Evolutionary conservation across 306 rosid genomes (phyloP), one percentile per base, ranked within the genome.

Genomic region (Trifolium pratense): DNA sequence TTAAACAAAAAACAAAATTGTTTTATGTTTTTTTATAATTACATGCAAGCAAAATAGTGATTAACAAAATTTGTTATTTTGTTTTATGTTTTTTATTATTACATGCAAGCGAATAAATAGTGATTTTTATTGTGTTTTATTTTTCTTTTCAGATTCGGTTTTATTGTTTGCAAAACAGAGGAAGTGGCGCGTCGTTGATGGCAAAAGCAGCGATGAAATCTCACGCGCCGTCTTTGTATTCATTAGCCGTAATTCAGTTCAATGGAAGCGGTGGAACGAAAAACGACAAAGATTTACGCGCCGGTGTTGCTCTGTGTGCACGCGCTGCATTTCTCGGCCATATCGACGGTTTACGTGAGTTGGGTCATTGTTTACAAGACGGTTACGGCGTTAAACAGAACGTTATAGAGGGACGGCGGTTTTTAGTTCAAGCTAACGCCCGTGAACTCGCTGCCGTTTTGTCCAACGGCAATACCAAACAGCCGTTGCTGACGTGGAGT

Each of bases 281-380:
- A 46, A 91, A 75, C 81, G 97, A 93, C 68, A 93, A 93, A 71
- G 92, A 91, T 73, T 88, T 93, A 9, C 74, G 94, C 0, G 97
- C 97, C 7, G 98, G 98, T 0, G 97, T 93, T 2, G 94, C 98
- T 5, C 79, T 93, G 0, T 93, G 97, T 17, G 96, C 98, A 10
- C 96, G 98, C 53, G 98, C 98, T 0, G 97, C 98, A 0, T 93
- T 89, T 51, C 92, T 93, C 0, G 96, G 96, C 12, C 98, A 93
- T 71, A 77, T 93, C 71, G 98, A 93, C 75, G 97, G 96, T 43
- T 86, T 93, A 0, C 81, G 98, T 0, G 98, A 93, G 78, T 87
- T 93, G 0, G 98, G 98, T 0, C 98, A 93, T 86, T 93, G 98
- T 68, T 87, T 93, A 2, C 97, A 91, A 74, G 98, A 93, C 67